Percentiles rank a stretch among this genome's conserved stretches.
Evolutionary conservation across 805 yeast genomes (phyloP).

Genomic region (Sungouiella blattae): DNA sequence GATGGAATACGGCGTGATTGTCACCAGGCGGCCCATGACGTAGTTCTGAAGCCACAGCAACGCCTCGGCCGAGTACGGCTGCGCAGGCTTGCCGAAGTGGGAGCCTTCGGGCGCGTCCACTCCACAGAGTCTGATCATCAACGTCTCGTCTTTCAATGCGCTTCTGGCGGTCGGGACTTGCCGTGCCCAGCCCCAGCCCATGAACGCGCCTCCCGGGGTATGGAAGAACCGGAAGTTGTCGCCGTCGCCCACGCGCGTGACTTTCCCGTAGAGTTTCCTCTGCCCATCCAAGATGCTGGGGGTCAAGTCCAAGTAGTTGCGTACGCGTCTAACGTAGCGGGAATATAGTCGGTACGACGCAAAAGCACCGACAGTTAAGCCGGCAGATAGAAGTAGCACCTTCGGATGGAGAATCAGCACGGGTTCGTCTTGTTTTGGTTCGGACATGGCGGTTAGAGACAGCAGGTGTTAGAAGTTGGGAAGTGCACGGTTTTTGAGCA

Average conservation of each 20-base stretch:
- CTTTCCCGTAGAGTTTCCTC: slow-evolving; percentile 53
- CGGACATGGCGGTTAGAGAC: no score
- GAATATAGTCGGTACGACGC: slow-evolving; percentile 28
- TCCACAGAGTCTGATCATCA: slow-evolving; percentile 82
- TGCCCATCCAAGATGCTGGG: slow-evolving; percentile 29
- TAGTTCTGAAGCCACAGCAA: slow-evolving; percentile 67
- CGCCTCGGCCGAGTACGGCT: slow-evolving; percentile 84
- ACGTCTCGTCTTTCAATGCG: slow-evolving; percentile 58
- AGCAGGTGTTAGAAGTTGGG: no score
- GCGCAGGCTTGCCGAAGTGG: slow-evolving; percentile 92
- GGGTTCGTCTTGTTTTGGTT: slow-evolving; percentile 1
- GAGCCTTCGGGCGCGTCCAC: slow-evolving; percentile 96
- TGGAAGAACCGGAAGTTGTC: slow-evolving; percentile 92
- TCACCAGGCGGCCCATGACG: slow-evolving; percentile 62
- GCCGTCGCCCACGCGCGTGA: slow-evolving; percentile 91
- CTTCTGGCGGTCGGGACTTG: slow-evolving; percentile 51
- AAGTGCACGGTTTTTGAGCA: no score
- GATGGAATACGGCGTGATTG: slow-evolving; percentile 71
- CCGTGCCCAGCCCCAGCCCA: slow-evolving; percentile 95
- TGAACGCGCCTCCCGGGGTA: slow-evolving; percentile 82
- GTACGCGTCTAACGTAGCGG: slow-evolving; percentile 31
- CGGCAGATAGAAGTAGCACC: slow-evolving; percentile 36
- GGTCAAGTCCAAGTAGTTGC: slow-evolving; percentile 36
- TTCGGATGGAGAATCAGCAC: slow-evolving; percentile 33
- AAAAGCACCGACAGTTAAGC: slow-evolving; percentile 26